Evolutionary conservation across 2,329 filamentous ascomycete genomes (phyloP), one percentile per base, ranked within the genome.

Genomic region (Hymenoscyphus albidus): DNA sequence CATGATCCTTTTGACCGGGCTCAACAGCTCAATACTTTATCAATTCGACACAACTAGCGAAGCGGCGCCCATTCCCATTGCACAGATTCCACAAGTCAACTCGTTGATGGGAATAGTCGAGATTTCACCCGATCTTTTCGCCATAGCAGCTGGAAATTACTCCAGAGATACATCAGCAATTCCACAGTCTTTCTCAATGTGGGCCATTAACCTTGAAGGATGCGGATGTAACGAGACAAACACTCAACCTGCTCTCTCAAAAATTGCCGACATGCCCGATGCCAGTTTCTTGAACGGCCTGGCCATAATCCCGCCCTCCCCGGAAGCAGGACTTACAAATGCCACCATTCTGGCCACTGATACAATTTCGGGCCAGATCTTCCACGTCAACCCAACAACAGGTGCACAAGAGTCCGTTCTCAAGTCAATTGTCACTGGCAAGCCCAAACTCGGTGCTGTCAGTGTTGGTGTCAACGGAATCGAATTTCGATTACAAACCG

Each of bases 1-100:
- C 85, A 72, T 80, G 82, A 70, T 82, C 83, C 55, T 71, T 32
- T n/a, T 75, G 31, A 77, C 76, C 1, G 70, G 73, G 48, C 68
- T 76, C 27, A 74, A 70, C 9, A 62, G 75, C 44, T 57, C 65
- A 31, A 65, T 58, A 31, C 65, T 70, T 22, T 63, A 62, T 56
- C 56, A 54, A 18, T 72, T 74, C 62, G 65, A 70, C 38, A 75
- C 75, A 0, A 59, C 38, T 2, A 57, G 66, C 3, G 38, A 67
- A 1, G 55, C 63, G 16, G 70, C 69, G 2, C 61, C 63, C 18
- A 63, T 72, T 16, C 64, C 68, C 2, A 68, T 74, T 7, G 12
- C 77, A 3, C 70, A 69, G 12, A 74, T 78, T 62, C 65, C 71
- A 18, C 64, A 68, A 51, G 69, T 67, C 14, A 67, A 69, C 14